Base-by-base conservation (phyloP, 2,329 filamentous ascomycete genomes). In the Cordyceps javanica region DNA sequence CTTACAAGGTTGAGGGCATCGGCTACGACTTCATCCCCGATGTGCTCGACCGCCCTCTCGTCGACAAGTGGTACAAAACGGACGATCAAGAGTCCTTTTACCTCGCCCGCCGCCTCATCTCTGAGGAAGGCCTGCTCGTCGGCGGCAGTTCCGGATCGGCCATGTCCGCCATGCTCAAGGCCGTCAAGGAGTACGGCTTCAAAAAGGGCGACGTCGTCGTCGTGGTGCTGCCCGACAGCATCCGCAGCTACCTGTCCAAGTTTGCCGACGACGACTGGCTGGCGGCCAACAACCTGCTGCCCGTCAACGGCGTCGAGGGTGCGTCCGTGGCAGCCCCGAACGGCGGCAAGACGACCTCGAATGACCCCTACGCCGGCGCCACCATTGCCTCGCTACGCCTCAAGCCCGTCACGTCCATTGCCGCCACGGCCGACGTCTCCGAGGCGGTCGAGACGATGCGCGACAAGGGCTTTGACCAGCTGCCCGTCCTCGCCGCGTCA, bases 211-310 rank as follows among this genome's bases (percentile, higher is more conserved):
- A 99, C 68, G 85, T 91, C 1, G 85, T 97, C 0, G 94, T 99
- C 28, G 91, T 97, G 28, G 78, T 99, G 55, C 79, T 97, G 19
- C 95, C 94, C 1, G 94, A 99, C 73, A 96, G 91, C 76, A 97
- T 99, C 70, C 84, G 94, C 68, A 97, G 91, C 74, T 99, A 99
- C 73, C 85, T 99, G 26, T 93, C 89, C 77, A 99, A 99, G 82
- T 99, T 99, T 70, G 91, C 91, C 63, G 94, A 99, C 70, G 95
- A 99, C 70, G 94, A 97, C 77, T 99, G 94, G 95, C 86, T 99
- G 57, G 92, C 91, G 13, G 94, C 94, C 62, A 99, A 99, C 75
- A 88, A 93, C 70, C 89, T 99, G 25, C 82, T 97, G 26, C 84
- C 90, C n/a, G 70, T 74, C 62, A 73, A 74, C 61, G 76, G 73